These are phyloP conservation scores for Volvox africanus DNA, from an alignment of 139 green algal genomes.

Conservation along the genomic window DNA sequence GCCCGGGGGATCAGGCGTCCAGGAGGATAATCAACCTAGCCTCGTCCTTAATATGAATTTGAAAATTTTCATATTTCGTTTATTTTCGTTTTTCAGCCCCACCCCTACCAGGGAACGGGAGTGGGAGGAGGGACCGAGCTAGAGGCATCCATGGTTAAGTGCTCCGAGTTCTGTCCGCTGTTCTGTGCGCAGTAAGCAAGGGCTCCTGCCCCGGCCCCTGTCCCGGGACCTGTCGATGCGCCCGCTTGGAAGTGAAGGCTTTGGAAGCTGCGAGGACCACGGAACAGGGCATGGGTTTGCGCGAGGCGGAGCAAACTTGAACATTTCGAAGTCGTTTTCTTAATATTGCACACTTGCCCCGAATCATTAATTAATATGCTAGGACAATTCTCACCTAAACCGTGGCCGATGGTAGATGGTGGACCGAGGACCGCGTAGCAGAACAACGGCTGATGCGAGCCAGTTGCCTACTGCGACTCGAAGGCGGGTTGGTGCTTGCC, in stretches of 20 bases:
- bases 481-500: not conserved
- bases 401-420: not conserved
- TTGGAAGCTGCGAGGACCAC: slow-evolving; percentile 22
- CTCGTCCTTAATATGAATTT: too few species aligned
- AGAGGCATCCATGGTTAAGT: not conserved
- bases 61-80: too few species aligned
- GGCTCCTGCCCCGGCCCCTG: slow-evolving; percentile 3
- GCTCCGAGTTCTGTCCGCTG: not conserved
- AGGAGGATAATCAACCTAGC: too few species aligned
- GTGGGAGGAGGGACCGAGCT: not conserved
- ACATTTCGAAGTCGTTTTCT: not conserved
- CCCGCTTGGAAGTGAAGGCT: slow-evolving; percentile 4
- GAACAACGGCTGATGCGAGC: not conserved
- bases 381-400: not conserved
- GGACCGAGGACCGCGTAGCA: slow-evolving; percentile 4
- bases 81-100: too few species aligned
- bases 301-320: not conserved
- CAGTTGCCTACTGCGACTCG: not conserved
- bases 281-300: not conserved
- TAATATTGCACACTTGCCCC: too few species aligned
- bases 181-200: slow-evolving; percentile 28
- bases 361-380: too few species aligned
- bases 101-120: not conserved
- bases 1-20: too few species aligned
- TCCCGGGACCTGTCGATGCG: not conserved